Conservation (phyloP, 2,329 filamentous ascomycete genomes). For the Grosmannia clavigera region DNA sequence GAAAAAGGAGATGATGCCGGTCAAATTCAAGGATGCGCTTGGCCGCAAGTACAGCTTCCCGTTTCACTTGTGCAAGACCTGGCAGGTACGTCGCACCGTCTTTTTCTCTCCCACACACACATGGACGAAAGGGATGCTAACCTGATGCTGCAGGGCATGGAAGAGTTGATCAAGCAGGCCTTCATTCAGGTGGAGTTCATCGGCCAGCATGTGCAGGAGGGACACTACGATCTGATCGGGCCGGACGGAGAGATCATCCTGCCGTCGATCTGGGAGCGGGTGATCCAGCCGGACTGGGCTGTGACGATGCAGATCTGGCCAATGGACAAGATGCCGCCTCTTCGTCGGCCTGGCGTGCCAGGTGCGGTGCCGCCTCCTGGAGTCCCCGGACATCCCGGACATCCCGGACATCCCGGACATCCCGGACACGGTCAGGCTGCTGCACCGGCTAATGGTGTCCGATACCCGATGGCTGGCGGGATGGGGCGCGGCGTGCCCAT, state of each 20-base stretch:
- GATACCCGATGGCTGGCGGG: background rate
- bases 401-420: background rate
- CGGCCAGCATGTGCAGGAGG: slow-evolving; percentile 62
- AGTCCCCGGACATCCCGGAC: background rate
- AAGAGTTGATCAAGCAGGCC: slow-evolving; percentile 73
- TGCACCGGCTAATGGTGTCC: background rate
- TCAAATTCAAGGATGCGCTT: slow-evolving; percentile 85
- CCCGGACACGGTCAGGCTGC: background rate
- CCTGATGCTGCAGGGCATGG: slow-evolving; percentile 45
- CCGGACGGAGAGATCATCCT: slow-evolving; percentile 75
- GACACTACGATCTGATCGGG: slow-evolving; percentile 69
- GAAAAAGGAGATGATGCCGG: slow-evolving; percentile 55
- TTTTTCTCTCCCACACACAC: background rate
- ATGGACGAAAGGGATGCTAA: background rate
- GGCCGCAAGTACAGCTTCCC: slow-evolving; percentile 89
- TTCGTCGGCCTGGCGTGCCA: slow-evolving; percentile 2
- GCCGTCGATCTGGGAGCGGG: slow-evolving; percentile 69
- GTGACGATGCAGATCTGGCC: slow-evolving; percentile 49
- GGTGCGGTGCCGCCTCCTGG: background rate
- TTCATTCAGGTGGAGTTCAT: slow-evolving; percentile 69
- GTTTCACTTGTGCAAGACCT: slow-evolving; percentile 72
- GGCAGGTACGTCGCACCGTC: slow-evolving; percentile 51
- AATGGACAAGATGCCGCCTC: slow-evolving; percentile 29
- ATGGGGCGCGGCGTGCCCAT: background rate
- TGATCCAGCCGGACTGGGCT: slow-evolving; percentile 65